A percentile compares a stretch with the other conserved stretches of the same genome.
Conservation (phyloP, 495 filamentous ascomycete species). For the Hyaloscypha bicolor region DNA sequence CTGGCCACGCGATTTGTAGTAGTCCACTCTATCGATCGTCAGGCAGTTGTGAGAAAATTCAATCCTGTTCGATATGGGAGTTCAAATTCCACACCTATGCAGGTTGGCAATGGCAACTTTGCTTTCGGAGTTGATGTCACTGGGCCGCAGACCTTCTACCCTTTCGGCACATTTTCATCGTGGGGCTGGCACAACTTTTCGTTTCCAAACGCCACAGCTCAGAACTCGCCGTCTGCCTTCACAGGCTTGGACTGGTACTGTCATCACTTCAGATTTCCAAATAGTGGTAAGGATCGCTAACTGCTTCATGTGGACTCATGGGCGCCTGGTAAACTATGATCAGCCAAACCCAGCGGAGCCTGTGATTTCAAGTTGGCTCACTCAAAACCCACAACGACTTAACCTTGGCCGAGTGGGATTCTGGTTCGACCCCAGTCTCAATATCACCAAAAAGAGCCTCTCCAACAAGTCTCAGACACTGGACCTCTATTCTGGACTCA, state of each 20-base stretch:
- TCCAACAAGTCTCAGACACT: conserved; percentile 45
- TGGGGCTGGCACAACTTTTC: conserved; percentile 63
- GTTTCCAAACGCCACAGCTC: conserved; percentile 41
- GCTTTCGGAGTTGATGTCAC: conserved; percentile 57
- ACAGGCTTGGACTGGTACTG: conserved; percentile 26
- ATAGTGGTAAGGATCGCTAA: background rate
- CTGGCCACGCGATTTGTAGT: background rate
- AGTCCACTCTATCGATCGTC: conserved; percentile 28
- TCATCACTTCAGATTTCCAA: conserved; percentile 45
- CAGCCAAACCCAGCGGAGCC: conserved; percentile 53
- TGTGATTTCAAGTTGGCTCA: conserved; percentile 56
- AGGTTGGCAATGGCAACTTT: conserved; percentile 58
- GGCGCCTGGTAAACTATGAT: conserved; percentile 52
- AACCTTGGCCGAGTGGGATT: conserved; percentile 53
- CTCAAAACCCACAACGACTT: conserved; percentile 53
- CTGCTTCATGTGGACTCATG: conserved; percentile 55
- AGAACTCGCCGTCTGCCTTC: conserved; percentile 16
- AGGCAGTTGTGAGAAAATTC: conserved; percentile 42
- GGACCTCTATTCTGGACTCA: conserved; percentile 51
- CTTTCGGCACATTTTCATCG: conserved; percentile 56
- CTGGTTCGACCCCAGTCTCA: conserved; percentile 40
- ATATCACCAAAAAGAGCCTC: conserved; percentile 43
- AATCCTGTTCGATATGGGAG: conserved; percentile 48
- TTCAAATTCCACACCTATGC: conserved; percentile 50
- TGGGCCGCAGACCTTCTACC: conserved; percentile 61